Percentiles rank a stretch among this genome's conserved stretches.
phyloP scores from a whole-genome alignment of 2,329 filamentous ascomycete species.

The Aspergillus udagawae region DNA sequence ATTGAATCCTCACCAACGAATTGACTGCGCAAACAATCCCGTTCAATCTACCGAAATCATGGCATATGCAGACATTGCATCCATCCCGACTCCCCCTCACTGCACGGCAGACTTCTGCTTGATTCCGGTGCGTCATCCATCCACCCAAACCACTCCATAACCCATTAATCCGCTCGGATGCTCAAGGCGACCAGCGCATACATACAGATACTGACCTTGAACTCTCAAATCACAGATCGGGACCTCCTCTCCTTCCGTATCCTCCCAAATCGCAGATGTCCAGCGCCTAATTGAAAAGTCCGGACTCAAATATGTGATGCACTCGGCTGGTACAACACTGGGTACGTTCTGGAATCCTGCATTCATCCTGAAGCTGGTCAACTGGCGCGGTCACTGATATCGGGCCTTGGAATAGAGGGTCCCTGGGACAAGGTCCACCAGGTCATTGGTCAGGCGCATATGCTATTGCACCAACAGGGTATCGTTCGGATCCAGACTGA shows the following conservation, averaged over 20 bases:
- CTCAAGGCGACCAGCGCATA: neutral
- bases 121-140: slow-evolving; percentile 60
- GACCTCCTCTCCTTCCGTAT: slow-evolving; percentile 70
- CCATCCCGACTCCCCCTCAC: slow-evolving; percentile 59
- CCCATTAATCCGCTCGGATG: neutral
- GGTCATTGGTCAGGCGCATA: slow-evolving; percentile 81
- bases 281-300: slow-evolving; percentile 79
- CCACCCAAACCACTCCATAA: neutral
- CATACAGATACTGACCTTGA: neutral
- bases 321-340: slow-evolving; percentile 88
- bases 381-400: slow-evolving; percentile 4
- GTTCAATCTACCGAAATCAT: slow-evolving; percentile 7
- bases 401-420: slow-evolving; percentile 60
- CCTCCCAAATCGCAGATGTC: slow-evolving; percentile 80
- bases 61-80: slow-evolving; percentile 18
- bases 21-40: neutral
- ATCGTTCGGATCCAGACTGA: slow-evolving; percentile 81
- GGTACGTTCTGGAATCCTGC: slow-evolving; percentile 52
- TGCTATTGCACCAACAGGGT: slow-evolving; percentile 70
- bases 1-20: neutral
- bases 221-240: slow-evolving; percentile 58
- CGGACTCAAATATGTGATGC: slow-evolving; percentile 81
- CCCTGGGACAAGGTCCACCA: slow-evolving; percentile 84
- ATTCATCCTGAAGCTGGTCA: neutral
- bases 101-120: slow-evolving; percentile 91